Conservation (phyloP, 495 filamentous ascomycete genomes). For the Penicillium turbatum region DNA sequence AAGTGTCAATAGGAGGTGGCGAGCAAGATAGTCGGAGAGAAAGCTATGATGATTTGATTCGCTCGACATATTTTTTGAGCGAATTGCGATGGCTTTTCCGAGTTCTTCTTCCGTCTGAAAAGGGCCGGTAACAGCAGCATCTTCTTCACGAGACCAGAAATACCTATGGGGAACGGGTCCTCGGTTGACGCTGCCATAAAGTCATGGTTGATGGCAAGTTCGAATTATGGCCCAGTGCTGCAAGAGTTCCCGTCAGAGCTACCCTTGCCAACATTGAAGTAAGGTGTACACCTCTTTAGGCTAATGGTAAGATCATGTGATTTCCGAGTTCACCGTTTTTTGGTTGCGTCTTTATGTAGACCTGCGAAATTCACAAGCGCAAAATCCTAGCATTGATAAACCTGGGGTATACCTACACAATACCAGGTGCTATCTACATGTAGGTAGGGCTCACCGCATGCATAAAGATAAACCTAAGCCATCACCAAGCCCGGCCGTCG, state of each 20-base stretch:
- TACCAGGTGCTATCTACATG: not conserved
- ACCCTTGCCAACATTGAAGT: too few species aligned
- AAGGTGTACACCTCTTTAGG: too few species aligned
- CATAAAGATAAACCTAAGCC: constrained; percentile 2
- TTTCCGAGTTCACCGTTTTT: too few species aligned
- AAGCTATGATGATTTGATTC: constrained; percentile 16
- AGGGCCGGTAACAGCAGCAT: constrained; percentile 3
- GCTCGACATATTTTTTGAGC: constrained; percentile 22
- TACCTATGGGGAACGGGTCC: too few species aligned
- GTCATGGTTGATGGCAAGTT: too few species aligned
- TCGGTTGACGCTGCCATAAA: too few species aligned
- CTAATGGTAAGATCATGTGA: too few species aligned
- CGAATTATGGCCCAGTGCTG: too few species aligned
- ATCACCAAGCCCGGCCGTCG: constrained; percentile 3
- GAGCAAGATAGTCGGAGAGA: constrained; percentile 31
- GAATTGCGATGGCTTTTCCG: constrained; percentile 24
- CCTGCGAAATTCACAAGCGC: not conserved
- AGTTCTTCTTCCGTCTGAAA: constrained; percentile 32
- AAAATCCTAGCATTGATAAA: not conserved
- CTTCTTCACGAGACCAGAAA: not conserved
- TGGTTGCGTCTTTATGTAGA: too few species aligned
- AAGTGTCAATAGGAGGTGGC: constrained; percentile 27
- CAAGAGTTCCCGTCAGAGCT: too few species aligned
- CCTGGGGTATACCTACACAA: not conserved
- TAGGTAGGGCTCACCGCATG: constrained; percentile 2